Conservation (phyloP, 306 rosid genomes). For the Quercus variabilis region DNA sequence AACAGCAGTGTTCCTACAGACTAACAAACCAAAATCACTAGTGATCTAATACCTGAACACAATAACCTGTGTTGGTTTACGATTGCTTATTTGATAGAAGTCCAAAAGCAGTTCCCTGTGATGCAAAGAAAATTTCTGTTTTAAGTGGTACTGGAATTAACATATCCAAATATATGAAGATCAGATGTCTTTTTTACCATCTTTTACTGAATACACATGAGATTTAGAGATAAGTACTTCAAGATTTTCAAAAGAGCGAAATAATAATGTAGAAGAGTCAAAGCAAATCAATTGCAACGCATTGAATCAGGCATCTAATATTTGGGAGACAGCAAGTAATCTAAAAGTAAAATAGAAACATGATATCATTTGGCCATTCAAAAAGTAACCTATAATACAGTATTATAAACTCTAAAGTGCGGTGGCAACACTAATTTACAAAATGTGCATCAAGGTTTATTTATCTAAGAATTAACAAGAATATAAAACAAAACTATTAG, state of each 20-base stretch:
- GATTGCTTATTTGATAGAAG: constrained; percentile 58
- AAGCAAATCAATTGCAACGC: neutral
- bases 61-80: constrained; percentile 72
- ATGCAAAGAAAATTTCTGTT: neutral
- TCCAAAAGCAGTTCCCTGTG: constrained; percentile 87
- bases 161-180: too few species aligned
- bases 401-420: too few species aligned
- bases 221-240: too few species aligned
- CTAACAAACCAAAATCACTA: neutral
- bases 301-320: neutral
- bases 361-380: neutral
- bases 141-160: too few species aligned
- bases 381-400: too few species aligned
- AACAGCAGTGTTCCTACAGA: neutral
- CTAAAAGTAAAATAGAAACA: neutral
- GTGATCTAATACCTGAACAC: constrained; percentile 67
- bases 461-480: too few species aligned
- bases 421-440: neutral
- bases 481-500: too few species aligned
- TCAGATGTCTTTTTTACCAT: neutral
- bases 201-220: too few species aligned
- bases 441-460: neutral
- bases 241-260: too few species aligned
- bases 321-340: neutral
- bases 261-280: too few species aligned